A percentile compares a stretch with the other conserved stretches of the same genome.
Evolutionary conservation across 2,329 filamentous ascomycete species (phyloP).

Genomic region (Juglanconis juglandina): DNA sequence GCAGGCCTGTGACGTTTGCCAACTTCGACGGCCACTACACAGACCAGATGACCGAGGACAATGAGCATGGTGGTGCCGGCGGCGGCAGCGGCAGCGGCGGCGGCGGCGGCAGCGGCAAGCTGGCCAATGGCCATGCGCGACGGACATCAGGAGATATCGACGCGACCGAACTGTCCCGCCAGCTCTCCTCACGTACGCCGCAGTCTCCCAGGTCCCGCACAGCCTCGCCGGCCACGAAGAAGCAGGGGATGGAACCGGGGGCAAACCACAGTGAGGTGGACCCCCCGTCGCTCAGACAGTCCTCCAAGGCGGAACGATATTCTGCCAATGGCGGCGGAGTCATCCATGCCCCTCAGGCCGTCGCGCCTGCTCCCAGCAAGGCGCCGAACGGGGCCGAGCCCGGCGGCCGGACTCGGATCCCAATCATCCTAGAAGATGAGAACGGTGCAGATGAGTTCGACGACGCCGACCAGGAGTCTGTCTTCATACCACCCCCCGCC

Average conservation of each 20-base stretch:
- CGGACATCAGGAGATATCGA: background rate
- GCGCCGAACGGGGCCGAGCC: background rate
- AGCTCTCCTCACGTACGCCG: background rate
- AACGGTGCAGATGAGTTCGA: background rate
- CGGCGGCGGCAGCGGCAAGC: background rate
- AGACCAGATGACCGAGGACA: background rate
- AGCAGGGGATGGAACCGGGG: background rate
- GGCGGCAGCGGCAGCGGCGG: no score
- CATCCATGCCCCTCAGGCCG: background rate
- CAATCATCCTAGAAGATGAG: constrained; percentile 2
- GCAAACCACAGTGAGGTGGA: background rate
- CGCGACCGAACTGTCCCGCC: background rate
- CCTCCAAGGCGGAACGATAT: background rate
- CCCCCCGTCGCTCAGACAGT: constrained; percentile 3
- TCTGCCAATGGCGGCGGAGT: background rate
- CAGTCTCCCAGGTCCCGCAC: background rate
- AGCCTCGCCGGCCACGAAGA: background rate
- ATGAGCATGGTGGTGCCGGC: background rate
- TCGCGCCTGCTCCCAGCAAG: background rate
- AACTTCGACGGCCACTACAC: background rate
- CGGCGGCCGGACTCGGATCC: background rate
- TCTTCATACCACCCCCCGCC: background rate
- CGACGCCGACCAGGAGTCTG: background rate
- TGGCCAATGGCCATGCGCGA: background rate
- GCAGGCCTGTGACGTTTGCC: background rate